Base-by-base conservation (phyloP, 1,284 basidiomycete genomes). In the Inonotus obliquus region DNA sequence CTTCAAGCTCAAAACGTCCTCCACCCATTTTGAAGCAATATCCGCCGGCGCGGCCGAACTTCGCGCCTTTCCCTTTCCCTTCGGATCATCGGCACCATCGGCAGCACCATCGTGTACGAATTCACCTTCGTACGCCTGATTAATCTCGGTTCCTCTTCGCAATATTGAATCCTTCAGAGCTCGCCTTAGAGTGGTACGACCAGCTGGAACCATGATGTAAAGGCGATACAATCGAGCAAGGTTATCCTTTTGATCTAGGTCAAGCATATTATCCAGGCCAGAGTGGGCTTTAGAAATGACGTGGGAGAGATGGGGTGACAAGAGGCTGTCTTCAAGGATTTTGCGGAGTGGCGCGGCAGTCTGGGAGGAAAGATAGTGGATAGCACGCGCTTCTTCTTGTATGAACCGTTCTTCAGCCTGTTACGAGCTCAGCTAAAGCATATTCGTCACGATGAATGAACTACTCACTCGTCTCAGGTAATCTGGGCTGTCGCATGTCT, bases 21-120 rank as follows among this genome's bases (percentile, higher is more conserved):
- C 89, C 0, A 99, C 96, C 97, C 97, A 99, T 71, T 87, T 89
- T 59, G 98, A 77, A 0, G 96, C 97, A 19, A 80, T 2, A 75
- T 69, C 37, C 79, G 81, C 62, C 86, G 83, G 32, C 7, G 74
- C 71, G 39, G 72, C 73, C 17, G 73, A 71, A 10, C 71, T 72
- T 58, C 80, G 82, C 5, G 78, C 80, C 67, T 85, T 91, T 1
- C 77, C 82, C 69, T 86, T 91, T 6, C 79, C 81, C 65, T 84
- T 85, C 35, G 72, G 74, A 67, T 82, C 82, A 4, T 71, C 69
- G n/a, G 73, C 75, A 47, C 70, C 69, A 17, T 69, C 66, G 10
- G 75, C 77, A 5, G 73, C 73, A 1, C 23, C 75, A 74, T 52
- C 77, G 75, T 10, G 71, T 5, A 60, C 65, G 5, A 67, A 71